Percentiles rank a stretch among this genome's conserved stretches.
These are phyloP conservation scores for Solanum chacoense DNA, from an alignment of 305 asterid species.

Conservation along the genomic window DNA sequence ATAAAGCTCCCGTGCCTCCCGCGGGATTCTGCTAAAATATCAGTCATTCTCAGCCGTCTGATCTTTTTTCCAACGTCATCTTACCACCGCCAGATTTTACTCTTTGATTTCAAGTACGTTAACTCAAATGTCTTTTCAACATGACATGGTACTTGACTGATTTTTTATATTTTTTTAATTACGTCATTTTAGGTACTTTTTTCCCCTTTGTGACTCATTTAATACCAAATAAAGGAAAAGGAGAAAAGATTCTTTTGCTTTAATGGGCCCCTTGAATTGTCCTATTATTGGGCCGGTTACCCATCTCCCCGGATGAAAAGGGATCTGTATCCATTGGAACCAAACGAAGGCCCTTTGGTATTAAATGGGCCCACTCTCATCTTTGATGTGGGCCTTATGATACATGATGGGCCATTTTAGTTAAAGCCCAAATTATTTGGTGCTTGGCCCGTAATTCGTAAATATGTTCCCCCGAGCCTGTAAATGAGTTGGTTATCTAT, in stretches of 20 bases:
- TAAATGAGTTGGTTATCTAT: not conserved
- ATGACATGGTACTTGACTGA: not conserved
- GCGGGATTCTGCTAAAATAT: slow-evolving; percentile 23
- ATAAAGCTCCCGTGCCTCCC: slow-evolving; percentile 30
- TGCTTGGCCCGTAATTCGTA: not conserved
- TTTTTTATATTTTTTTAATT: not conserved
- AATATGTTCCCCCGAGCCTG: not conserved
- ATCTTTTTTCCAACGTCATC: slow-evolving; percentile 13
- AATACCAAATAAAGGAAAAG: not conserved
- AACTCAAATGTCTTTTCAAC: slow-evolving; percentile 9
- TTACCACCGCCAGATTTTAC: not conserved
- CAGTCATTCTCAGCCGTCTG: slow-evolving; percentile 17
- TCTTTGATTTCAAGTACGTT: not conserved
- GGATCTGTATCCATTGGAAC: not conserved
- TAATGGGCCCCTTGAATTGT: not conserved
- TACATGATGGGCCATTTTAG: not conserved
- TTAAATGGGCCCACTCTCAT: not conserved
- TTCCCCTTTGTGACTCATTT: not conserved
- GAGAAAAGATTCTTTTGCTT: not conserved
- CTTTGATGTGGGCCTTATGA: not conserved
- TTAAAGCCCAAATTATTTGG: not conserved
- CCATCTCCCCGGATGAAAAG: not conserved
- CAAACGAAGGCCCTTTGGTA: not conserved
- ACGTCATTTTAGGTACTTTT: not conserved
- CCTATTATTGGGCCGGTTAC: not conserved